Base-by-base conservation (phyloP, 2,329 filamentous ascomycete genomes). In the Xylaria sp. region DNA sequence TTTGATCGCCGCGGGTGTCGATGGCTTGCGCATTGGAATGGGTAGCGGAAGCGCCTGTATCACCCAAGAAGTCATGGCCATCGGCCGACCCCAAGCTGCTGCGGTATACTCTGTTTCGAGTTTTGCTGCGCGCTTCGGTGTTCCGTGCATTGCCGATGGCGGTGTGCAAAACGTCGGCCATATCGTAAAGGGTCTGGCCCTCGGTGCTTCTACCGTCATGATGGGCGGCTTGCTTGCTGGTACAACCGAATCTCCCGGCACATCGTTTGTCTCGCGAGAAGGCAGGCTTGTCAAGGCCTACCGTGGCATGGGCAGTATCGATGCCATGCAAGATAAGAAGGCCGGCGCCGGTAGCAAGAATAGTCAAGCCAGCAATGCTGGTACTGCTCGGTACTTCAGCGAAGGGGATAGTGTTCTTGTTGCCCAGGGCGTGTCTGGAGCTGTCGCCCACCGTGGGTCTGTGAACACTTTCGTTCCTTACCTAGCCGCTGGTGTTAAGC, bases 261-360 rank as follows among this genome's bases (percentile, higher is more conserved):
- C 95, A 73, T 98, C 97, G 74, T 98, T 97, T 78, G 93, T 99
- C 75, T 97, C 93, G 78, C 91, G 93, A 69, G 95, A 98, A 83
- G 96, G 96, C 72, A 97, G 98, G 87, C 90, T 99, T 63, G 95
- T 99, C 82, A 99, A 99, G 88, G 94, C 96, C 46, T 99, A 99
- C 87, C 93, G 96, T 82, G 96, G 96, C 68, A 99, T 99, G 96
- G 96, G 96, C 74, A 94, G 91, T 82, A 99, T 99, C 79, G 96
- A 97, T 77, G 96, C 96, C 74, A 99, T 99, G 96, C 94, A 98
- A 84, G 95, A 98, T 84, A 97, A 96, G 89, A 97, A 97, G 87
- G 94, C 94, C 12, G 93, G 92, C 63, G 86, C 82, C 67, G 91
- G 91, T 73, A 83, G 85, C 76, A 92, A 89, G 81, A 89, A 94